These are phyloP conservation scores for Immersiella caudata DNA, from an alignment of 495 filamentous ascomycete species.

Conservation along the genomic window DNA sequence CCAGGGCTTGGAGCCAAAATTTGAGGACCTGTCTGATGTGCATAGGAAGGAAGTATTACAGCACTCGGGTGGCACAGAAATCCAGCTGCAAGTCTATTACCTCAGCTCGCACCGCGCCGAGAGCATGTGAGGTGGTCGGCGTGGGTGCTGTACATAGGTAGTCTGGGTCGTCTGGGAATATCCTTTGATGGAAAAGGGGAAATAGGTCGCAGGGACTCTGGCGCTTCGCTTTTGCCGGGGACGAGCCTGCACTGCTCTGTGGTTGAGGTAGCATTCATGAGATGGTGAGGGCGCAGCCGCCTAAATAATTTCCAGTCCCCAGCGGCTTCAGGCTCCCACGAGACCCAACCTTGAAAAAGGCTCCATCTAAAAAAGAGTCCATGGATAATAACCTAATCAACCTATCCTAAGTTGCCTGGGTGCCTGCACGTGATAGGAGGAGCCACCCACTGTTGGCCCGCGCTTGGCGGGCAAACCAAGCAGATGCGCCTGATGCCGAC, in stretches of 20 bases:
- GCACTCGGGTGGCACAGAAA: neutral
- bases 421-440: constrained; percentile 32
- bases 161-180: neutral
- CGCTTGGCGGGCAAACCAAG: constrained; percentile 28
- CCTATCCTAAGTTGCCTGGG: neutral
- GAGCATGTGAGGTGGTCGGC: neutral
- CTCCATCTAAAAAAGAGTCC: constrained; percentile 10
- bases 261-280: neutral
- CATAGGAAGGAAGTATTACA: neutral
- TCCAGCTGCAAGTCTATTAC: neutral
- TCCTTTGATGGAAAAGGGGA: neutral
- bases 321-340: constrained; percentile 10
- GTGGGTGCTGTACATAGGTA: too few relatives aligned
- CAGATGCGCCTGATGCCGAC: constrained; percentile 32
- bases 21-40: neutral
- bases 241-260: neutral
- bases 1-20: neutral
- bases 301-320: constrained; percentile 16
- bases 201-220: neutral
- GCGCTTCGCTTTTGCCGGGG: neutral
- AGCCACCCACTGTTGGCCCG: constrained; percentile 24
- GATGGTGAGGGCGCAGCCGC: constrained; percentile 1
- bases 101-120: neutral
- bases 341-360: neutral
- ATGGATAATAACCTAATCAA: constrained; percentile 15